These are phyloP conservation scores for Picochlorum sp. DNA, from an alignment of 139 green algal genomes.

Conservation along the genomic window DNA sequence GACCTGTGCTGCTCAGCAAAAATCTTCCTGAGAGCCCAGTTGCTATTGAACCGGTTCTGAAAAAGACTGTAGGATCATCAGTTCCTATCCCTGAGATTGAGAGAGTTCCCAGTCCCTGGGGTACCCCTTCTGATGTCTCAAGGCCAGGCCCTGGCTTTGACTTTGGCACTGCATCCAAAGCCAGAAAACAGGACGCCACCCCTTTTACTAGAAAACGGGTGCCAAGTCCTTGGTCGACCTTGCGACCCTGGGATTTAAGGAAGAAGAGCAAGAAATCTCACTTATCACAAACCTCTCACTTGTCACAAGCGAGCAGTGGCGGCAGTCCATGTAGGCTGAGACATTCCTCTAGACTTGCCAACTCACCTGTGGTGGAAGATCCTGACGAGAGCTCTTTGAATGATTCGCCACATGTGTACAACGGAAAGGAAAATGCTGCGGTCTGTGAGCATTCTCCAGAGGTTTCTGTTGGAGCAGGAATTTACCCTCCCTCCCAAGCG, in stretches of 20 bases:
- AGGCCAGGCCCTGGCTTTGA: not conserved
- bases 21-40: conserved; percentile 12
- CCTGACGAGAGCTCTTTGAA: too few relatives aligned
- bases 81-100: conserved; percentile 23
- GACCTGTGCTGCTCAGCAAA: conserved; percentile 26
- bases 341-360: too few relatives aligned
- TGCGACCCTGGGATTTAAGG: conserved; percentile 15
- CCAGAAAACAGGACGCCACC: not conserved
- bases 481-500: too few relatives aligned
- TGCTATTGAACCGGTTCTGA: not conserved
- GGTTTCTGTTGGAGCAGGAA: too few relatives aligned
- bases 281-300: not conserved
- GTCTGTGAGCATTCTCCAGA: too few relatives aligned
- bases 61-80: not conserved
- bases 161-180: not conserved
- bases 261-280: conserved; percentile 7
- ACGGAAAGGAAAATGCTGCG: too few relatives aligned
- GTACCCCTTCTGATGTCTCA: conserved; percentile 3
- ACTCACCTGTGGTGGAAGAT: too few relatives aligned
- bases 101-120: conserved; percentile 25
- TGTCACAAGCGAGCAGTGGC: not conserved
- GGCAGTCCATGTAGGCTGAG: not conserved
- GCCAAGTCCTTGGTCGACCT: conserved; percentile 20
- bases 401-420: too few relatives aligned
- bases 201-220: conserved; percentile 8